Conservation (phyloP, 768 basidiomycete species). For the Serpula lacrymans region DNA sequence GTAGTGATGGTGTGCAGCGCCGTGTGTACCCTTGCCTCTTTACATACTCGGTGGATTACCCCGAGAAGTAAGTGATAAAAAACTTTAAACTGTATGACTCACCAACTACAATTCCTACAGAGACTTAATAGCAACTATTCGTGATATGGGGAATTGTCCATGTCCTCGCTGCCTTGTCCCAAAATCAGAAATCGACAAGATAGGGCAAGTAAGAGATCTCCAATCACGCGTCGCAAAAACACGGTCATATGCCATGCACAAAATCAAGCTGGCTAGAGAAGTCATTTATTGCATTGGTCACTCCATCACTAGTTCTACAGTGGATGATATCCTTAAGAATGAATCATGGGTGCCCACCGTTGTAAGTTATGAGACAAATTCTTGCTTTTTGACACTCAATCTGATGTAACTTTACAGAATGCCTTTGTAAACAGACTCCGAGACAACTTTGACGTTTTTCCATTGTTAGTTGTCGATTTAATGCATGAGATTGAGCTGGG, state of each 20-base stretch:
- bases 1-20: constrained; percentile 11
- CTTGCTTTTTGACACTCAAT: not conserved
- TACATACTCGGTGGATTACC: constrained; percentile 19
- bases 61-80: too few species aligned
- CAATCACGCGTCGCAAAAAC: not conserved
- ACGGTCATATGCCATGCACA: not conserved
- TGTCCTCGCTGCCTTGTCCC: constrained; percentile 17
- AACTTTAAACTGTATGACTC: too few species aligned
- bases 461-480: constrained; percentile 8
- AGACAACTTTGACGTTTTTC: constrained; percentile 8
- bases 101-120: too few species aligned
- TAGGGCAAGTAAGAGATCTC: constrained; percentile 27
- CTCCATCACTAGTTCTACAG: constrained; percentile 1
- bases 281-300: constrained; percentile 2
- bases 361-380: not conserved
- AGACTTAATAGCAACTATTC: not conserved
- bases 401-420: too few species aligned
- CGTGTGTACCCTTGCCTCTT: constrained; percentile 15
- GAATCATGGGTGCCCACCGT: not conserved
- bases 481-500: constrained; percentile 14
- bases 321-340: not conserved
- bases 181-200: constrained; percentile 22
- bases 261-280: not conserved
- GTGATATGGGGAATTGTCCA: not conserved
- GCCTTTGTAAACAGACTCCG: not conserved